phyloP scores from a whole-genome alignment of 2,329 filamentous ascomycete genomes.

The Sclerotinia borealis region DNA sequence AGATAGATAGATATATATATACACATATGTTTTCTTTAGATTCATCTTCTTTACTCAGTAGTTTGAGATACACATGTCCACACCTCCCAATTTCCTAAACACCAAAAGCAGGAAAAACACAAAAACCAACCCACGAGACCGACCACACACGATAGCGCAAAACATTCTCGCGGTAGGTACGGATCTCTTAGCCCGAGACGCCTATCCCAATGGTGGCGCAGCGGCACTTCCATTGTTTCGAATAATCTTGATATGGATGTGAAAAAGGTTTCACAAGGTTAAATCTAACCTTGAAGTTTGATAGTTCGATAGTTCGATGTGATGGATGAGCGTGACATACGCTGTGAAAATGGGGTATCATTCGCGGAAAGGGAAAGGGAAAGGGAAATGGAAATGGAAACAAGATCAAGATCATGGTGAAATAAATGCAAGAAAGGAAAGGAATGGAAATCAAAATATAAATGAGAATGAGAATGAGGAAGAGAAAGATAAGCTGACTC shows the following conservation, averaged over 20 bases:
- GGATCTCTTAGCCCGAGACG: conserved; percentile 39
- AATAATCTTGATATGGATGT: no score
- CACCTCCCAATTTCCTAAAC: not conserved
- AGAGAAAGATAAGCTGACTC: not conserved
- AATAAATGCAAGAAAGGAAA: no score
- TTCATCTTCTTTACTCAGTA: no score
- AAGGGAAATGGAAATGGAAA: not conserved
- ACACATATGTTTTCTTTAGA: not conserved
- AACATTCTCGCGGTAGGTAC: conserved; percentile 43
- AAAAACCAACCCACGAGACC: conserved; percentile 24
- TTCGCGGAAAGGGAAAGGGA: conserved; percentile 29
- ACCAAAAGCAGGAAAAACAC: not conserved
- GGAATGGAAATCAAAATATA: conserved; percentile 6
- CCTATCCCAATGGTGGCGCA: conserved; percentile 44
- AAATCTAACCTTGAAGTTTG: no score
- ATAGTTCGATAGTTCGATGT: conserved; percentile 6
- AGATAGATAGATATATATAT: not conserved
- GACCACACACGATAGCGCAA: conserved; percentile 43
- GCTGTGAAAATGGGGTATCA: conserved; percentile 45
- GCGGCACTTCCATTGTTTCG: conserved; percentile 41
- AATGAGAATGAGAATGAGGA: conserved; percentile 13
- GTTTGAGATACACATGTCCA: no score
- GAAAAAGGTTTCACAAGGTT: no score
- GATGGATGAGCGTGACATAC: conserved; percentile 40
- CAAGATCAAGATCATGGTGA: no score